These are phyloP conservation scores for Penicillium atrosanguineum DNA, from an alignment of 495 filamentous ascomycete species.

Conservation along the genomic window DNA sequence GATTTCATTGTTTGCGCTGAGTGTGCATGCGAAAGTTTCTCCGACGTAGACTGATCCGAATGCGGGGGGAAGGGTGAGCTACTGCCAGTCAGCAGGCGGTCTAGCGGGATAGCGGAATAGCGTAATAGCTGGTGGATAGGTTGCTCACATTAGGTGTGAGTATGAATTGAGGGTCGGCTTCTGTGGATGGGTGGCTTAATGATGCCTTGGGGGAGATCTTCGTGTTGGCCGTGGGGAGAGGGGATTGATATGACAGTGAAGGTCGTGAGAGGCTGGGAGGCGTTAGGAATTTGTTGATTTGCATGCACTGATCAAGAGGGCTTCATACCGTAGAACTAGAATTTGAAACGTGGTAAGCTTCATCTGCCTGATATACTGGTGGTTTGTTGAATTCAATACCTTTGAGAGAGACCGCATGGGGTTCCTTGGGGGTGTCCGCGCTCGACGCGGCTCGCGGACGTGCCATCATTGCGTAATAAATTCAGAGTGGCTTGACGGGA, in stretches of 20 bases:
- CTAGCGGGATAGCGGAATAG: neutral
- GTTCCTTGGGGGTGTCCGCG: conserved; percentile 66
- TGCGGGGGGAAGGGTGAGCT: conserved; percentile 85
- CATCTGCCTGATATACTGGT: neutral
- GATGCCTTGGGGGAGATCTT: conserved; percentile 51
- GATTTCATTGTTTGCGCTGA: conserved; percentile 91
- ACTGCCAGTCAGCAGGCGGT: neutral
- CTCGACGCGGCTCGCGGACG: conserved; percentile 44
- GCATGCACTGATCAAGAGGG: neutral
- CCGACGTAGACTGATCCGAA: conserved; percentile 96
- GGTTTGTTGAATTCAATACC: conserved; percentile 37
- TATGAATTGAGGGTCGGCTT: conserved; percentile 51
- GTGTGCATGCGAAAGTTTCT: conserved; percentile 89
- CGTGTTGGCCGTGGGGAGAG: conserved; percentile 50
- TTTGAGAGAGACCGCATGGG: conserved; percentile 85
- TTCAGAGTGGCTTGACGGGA: neutral
- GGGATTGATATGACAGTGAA: conserved; percentile 54
- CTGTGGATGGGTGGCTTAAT: conserved; percentile 50
- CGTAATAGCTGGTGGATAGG: neutral
- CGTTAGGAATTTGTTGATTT: conserved; percentile 12
- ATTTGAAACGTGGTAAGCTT: conserved; percentile 4
- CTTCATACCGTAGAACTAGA: conserved; percentile 42
- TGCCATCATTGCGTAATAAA: conserved; percentile 29
- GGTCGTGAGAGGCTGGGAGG: conserved; percentile 52
- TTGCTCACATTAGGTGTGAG: conserved; percentile 56